These are phyloP conservation scores for Eremomyces bilateralis DNA, from an alignment of 495 filamentous ascomycete genomes.

Conservation along the genomic window DNA sequence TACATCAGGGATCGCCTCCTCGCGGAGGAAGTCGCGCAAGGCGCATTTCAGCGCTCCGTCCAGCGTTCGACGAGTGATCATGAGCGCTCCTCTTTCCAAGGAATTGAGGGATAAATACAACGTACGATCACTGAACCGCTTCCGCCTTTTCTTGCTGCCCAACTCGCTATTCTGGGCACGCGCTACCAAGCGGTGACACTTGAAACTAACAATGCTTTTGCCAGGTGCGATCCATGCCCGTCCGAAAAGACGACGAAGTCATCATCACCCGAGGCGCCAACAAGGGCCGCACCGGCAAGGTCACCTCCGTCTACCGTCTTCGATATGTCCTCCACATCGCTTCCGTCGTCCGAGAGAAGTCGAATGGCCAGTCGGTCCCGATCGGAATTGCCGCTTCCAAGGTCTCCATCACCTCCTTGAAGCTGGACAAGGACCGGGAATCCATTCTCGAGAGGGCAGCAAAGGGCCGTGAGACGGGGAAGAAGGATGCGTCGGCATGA, in stretches of 20 bases:
- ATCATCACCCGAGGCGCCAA: conserved; percentile 64
- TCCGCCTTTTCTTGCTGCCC: conserved; percentile 9
- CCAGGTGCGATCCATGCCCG: conserved; percentile 85
- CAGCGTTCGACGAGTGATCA: conserved; percentile 73
- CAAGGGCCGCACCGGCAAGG: conserved; percentile 91
- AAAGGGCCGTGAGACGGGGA: conserved; percentile 40
- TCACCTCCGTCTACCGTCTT: conserved; percentile 90
- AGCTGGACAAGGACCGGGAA: conserved; percentile 97
- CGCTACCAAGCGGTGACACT: too few relatives aligned
- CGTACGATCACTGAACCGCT: conserved; percentile 29
- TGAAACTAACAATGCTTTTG: conserved; percentile 1
- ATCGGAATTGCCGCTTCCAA: conserved; percentile 80
- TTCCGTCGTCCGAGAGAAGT: conserved; percentile 83
- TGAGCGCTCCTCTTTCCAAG: conserved; percentile 85
- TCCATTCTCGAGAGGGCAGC: conserved; percentile 69
- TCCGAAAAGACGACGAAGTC: conserved; percentile 97
- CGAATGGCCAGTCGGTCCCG: conserved; percentile 74
- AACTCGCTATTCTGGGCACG: conserved; percentile 1
- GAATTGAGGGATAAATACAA: conserved; percentile 93
- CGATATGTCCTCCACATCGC: conserved; percentile 88
- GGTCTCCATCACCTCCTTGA: conserved; percentile 90
- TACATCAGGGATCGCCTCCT: conserved; percentile 58
- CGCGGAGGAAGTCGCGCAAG: conserved; percentile 92
- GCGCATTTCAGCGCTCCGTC: conserved; percentile 88
- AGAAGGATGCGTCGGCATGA: conserved; percentile 28